phyloP scores from a whole-genome alignment of 306 rosid species.

The Hippophae gyantsensis region DNA sequence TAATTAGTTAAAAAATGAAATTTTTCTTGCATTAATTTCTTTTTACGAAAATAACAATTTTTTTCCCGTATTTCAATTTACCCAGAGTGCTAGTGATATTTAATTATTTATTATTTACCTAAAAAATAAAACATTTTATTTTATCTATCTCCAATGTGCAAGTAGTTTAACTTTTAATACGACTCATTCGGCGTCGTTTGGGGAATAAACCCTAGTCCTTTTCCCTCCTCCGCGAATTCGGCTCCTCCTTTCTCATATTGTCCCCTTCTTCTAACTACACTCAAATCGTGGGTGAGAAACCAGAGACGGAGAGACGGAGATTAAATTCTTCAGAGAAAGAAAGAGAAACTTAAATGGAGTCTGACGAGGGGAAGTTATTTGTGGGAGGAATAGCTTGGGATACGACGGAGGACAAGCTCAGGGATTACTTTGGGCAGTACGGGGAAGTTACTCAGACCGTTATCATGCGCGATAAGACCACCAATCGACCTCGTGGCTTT shows the following conservation, averaged over 20 bases:
- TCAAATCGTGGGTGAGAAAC: conserved; percentile 15
- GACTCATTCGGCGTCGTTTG: conserved; percentile 18
- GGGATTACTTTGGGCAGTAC: conserved; percentile 40
- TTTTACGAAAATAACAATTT: too few species aligned
- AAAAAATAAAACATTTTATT: too few species aligned
- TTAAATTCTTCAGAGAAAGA: background rate
- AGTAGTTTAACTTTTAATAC: too few species aligned
- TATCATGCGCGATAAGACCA: conserved; percentile 55
- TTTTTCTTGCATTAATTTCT: too few species aligned
- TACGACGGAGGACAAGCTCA: conserved; percentile 46
- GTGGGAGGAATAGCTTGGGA: conserved; percentile 63
- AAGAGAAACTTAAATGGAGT: conserved; percentile 26
- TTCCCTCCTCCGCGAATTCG: conserved; percentile 3
- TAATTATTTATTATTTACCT: too few species aligned
- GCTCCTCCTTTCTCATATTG: background rate
- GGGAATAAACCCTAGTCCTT: conserved; percentile 21
- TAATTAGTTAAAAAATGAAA: too few species aligned
- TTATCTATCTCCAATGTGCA: too few species aligned
- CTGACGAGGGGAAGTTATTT: conserved; percentile 55
- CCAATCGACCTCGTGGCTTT: conserved; percentile 50
- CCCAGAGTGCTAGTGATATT: too few species aligned
- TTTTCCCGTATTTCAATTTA: too few species aligned
- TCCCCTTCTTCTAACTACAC: background rate
- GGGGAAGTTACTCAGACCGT: conserved; percentile 46
- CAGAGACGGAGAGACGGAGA: background rate